phyloP scores from a whole-genome alignment of 2,329 filamentous ascomycete genomes.

The Aspergillus flavus region DNA sequence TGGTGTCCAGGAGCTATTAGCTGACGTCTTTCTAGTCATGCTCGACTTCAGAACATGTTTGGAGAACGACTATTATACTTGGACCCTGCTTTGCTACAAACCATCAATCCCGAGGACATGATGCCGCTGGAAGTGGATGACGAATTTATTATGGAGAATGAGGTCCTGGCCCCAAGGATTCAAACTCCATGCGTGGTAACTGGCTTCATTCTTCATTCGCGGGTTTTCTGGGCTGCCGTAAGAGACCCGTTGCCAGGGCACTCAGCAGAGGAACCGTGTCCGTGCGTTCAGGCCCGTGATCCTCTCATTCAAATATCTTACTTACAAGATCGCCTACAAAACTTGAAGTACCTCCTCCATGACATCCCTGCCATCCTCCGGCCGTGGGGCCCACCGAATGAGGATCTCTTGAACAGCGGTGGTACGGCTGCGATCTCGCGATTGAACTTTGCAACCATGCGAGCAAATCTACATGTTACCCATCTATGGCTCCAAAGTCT shows the following conservation, averaged over 20 bases:
- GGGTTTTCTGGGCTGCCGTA: conserved; percentile 28
- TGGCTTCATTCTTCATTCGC: conserved; percentile 33
- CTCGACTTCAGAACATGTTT: conserved; percentile 23
- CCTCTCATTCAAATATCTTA: conserved; percentile 17
- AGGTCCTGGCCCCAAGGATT: conserved; percentile 12
- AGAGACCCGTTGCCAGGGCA: not conserved
- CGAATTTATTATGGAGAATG: conserved; percentile 32
- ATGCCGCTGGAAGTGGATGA: conserved; percentile 38
- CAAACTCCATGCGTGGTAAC: conserved; percentile 23
- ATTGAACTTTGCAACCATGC: too few relatives aligned
- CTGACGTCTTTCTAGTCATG: conserved; percentile 14
- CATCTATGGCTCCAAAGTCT: conserved; percentile 44
- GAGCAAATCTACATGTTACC: conserved; percentile 41
- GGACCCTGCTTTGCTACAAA: conserved; percentile 30
- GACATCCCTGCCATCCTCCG: not conserved
- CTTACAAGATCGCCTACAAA: conserved; percentile 30
- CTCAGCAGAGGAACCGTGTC: conserved; percentile 11
- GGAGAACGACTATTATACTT: conserved; percentile 32
- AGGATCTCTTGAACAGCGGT: not conserved
- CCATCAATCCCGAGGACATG: conserved; percentile 36
- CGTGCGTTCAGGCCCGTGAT: conserved; percentile 11
- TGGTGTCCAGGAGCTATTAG: not conserved
- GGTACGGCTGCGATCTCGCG: too few relatives aligned
- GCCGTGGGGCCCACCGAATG: not conserved
- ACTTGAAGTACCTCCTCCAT: conserved; percentile 26